A percentile compares a stretch with the other conserved stretches of the same genome.
Conservation (phyloP, 2,329 filamentous ascomycete species). For the Nannizziopsis barbatae region DNA sequence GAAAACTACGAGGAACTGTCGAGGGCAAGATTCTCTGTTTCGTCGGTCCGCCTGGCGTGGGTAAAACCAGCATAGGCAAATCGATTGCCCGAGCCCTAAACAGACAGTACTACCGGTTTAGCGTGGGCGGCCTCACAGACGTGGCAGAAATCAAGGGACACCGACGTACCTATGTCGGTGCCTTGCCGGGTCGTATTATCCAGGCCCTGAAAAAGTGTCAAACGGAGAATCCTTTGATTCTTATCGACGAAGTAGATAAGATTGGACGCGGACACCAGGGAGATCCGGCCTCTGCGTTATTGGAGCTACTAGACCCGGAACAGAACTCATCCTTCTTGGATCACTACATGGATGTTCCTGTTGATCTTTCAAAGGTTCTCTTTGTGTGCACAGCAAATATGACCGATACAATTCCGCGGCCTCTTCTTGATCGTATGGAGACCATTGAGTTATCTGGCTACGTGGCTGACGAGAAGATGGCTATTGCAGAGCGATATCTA, state of each 20-base stretch:
- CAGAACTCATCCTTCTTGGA: constrained; percentile 96
- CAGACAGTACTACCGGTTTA: constrained; percentile 95
- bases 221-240: constrained; percentile 90
- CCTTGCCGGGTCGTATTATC: constrained; percentile 89
- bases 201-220: constrained; percentile 98
- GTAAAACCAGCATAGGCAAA: constrained; percentile 98
- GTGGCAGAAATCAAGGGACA: constrained; percentile 99
- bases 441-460: constrained; percentile 93
- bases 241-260: constrained; percentile 98
- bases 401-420: constrained; percentile 93
- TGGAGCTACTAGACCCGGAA: constrained; percentile 90
- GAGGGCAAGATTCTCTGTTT: constrained; percentile 98
- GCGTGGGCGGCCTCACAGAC: constrained; percentile 89
- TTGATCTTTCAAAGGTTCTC: constrained; percentile 91
- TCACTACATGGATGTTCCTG: constrained; percentile 96
- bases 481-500: constrained; percentile 87
- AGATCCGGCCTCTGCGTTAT: constrained; percentile 83
- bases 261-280: constrained; percentile 94
- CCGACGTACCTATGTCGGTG: constrained; percentile 89
- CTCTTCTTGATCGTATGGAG: constrained; percentile 93
- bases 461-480: constrained; percentile 97
- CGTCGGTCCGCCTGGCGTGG: constrained; percentile 91
- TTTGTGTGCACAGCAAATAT: constrained; percentile 99
- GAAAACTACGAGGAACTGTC: constrained; percentile 90
- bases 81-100: constrained; percentile 92